Base-by-base conservation (phyloP, 2,329 filamentous ascomycete genomes). In the Capronia coronata region DNA sequence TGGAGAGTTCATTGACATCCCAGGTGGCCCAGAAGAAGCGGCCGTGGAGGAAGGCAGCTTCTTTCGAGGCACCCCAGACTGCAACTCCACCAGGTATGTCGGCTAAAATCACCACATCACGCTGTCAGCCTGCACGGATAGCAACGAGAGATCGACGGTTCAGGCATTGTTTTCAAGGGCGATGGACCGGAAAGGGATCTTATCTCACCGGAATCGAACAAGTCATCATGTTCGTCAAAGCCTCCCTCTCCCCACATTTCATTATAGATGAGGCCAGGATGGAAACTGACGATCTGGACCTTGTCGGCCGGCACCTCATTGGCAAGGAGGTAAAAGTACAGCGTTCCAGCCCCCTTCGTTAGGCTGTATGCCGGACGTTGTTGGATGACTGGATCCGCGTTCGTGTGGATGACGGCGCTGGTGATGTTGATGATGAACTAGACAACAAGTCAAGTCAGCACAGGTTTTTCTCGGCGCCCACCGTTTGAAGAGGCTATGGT, bases 11-110 rank as follows among this genome's bases (percentile, higher is more conserved):
- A 11, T 49, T 46, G n/a, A 55, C 41, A 35, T 55, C 52, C 52
- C 52, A 55, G 18, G 25, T 2, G 23, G 45, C 32, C 49, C 49
- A 52, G 21, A 46, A 49, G 19, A 46, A 52, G n/a, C 52, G 49
- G 8, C 52, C 52, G 37, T 53, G 52, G 6, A 55, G 37, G 30
- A 55, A 55, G 23, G 7, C n/a, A 1, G 52, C 52, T 27, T 49
- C 30, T 18, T 25, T 19, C 7, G 49, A 38, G 2, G 49, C 27
- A 19, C 40, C 18, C 52, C 52, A 55, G 34, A 55, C 52, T 1
- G 45, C 49, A 10, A 27, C 5, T 5, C 5, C 23, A 27, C 23
- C 23, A 27, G 5, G 10, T 5, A 27, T 5, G 5, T 27, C 23
- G 10, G 5, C 23, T 27, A 10, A 27, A n/a, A n/a, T n/a, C n/a